Percentiles rank a stretch among this genome's conserved stretches.
Evolutionary conservation across 495 filamentous ascomycete species (phyloP).

Genomic region (Aspergillus sparsus): DNA sequence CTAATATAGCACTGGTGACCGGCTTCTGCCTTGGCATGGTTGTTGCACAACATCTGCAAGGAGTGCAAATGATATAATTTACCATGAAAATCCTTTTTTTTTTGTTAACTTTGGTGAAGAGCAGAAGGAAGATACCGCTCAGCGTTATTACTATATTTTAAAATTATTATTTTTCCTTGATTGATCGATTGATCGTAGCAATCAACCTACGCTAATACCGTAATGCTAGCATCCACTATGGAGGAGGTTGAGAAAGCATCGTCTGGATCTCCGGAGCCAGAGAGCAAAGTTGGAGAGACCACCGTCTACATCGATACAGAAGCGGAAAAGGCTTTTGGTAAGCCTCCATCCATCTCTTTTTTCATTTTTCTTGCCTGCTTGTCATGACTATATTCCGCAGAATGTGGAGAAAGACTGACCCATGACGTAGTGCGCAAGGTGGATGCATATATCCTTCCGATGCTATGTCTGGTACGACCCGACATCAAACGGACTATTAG

Average conservation of each 20-base stretch:
- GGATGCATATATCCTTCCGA: slow-evolving; percentile 34
- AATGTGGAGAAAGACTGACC: slow-evolving; percentile 2
- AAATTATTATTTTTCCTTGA: no score
- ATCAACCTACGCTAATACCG: neutral
- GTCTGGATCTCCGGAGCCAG: slow-evolving; percentile 10
- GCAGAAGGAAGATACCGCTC: no score
- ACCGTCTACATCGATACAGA: slow-evolving; percentile 23
- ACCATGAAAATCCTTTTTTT: neutral
- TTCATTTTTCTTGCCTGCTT: neutral
- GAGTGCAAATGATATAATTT: slow-evolving; percentile 1
- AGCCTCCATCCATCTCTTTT: neutral
- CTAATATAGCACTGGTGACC: neutral
- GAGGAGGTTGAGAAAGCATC: slow-evolving; percentile 10
- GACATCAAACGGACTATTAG: no score
- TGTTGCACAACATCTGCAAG: slow-evolving; percentile 12
- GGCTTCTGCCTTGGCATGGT: no score
- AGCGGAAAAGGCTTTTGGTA: slow-evolving; percentile 30
- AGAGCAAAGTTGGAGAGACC: slow-evolving; percentile 21
- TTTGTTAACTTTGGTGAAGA: no score
- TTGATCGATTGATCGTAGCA: neutral
- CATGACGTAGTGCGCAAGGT: slow-evolving; percentile 27
- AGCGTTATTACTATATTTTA: no score
- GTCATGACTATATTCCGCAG: no score
- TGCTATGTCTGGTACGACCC: slow-evolving; percentile 33
- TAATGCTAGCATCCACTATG: neutral